Evolutionary conservation across 1,284 basidiomycete species (phyloP).

Genomic region (Anthracocystis walkeri): DNA sequence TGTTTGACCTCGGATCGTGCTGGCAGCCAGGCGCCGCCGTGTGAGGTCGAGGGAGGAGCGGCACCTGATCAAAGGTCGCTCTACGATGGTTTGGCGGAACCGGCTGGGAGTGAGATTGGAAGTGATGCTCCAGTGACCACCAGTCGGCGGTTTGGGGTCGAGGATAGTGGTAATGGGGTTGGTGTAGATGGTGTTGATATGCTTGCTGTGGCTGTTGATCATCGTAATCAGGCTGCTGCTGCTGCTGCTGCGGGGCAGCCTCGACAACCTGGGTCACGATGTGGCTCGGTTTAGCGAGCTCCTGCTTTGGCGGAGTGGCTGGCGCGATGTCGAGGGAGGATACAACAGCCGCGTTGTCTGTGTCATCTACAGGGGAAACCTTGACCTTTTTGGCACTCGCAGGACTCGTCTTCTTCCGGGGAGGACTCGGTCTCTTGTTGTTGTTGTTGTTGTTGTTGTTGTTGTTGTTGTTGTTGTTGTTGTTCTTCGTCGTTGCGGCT

Average conservation of each 20-base stretch:
- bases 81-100: neutral
- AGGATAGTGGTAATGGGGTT: neutral
- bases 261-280: too few relatives aligned
- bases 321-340: neutral
- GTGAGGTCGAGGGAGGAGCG: slow-evolving; percentile 8
- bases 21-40: slow-evolving; percentile 2
- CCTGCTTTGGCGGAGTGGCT: neutral
- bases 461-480: neutral
- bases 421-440: slow-evolving; percentile 14
- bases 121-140: neutral
- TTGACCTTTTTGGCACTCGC: slow-evolving; percentile 22
- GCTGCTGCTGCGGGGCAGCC: too few relatives aligned
- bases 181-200: neutral
- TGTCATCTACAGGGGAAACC: neutral
- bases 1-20: neutral
- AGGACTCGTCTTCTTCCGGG: slow-evolving; percentile 17
- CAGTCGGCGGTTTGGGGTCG: neutral
- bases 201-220: neutral
- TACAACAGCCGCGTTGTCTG: neutral
- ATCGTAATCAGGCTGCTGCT: neutral
- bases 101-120: slow-evolving; percentile 3
- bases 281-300: neutral
- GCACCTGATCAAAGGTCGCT: neutral
- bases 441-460: neutral
- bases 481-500: neutral